Conservation (phyloP, 2,329 filamentous ascomycete species). For the Phoma sp. region DNA sequence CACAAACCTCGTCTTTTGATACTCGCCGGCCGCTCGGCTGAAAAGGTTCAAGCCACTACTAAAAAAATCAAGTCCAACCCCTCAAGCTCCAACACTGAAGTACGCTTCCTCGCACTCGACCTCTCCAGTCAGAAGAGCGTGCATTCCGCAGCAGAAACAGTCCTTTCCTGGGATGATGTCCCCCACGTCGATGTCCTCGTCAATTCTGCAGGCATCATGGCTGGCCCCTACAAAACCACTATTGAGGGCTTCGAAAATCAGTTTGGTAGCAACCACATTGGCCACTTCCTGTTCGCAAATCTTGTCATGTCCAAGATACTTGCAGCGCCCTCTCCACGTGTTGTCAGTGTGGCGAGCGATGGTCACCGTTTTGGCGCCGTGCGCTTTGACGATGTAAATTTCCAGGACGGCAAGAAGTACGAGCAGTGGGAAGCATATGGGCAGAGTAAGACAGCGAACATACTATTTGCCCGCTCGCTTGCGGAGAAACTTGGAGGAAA, state of each 20-base stretch:
- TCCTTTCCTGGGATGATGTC: conserved; percentile 34
- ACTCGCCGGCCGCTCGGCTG: conserved; percentile 50
- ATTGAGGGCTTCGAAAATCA: conserved; percentile 48
- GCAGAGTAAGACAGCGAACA: conserved; percentile 60
- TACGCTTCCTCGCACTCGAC: conserved; percentile 43
- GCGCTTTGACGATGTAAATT: conserved; percentile 53
- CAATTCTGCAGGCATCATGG: conserved; percentile 51
- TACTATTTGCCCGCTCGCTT: conserved; percentile 40
- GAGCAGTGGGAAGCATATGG: conserved; percentile 55
- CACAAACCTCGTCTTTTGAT: conserved; percentile 37
- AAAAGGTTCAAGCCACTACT: conserved; percentile 50
- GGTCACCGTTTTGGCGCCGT: conserved; percentile 50
- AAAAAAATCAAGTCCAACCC: conserved; percentile 41
- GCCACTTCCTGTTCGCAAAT: conserved; percentile 56
- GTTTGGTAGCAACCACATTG: conserved; percentile 58
- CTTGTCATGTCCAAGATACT: conserved; percentile 54
- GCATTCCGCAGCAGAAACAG: conserved; percentile 42
- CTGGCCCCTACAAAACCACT: conserved; percentile 31
- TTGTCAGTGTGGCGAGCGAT: conserved; percentile 53
- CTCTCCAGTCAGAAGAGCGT: conserved; percentile 46
- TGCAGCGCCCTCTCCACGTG: conserved; percentile 38
- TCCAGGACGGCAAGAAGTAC: conserved; percentile 50
- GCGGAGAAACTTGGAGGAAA: conserved; percentile 28
- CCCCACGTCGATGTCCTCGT: conserved; percentile 52
- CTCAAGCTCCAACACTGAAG: conserved; percentile 42